Evolutionary conservation across 2,329 filamentous ascomycete genomes (phyloP).

Genomic region (Bipolaris sorokiniana): DNA sequence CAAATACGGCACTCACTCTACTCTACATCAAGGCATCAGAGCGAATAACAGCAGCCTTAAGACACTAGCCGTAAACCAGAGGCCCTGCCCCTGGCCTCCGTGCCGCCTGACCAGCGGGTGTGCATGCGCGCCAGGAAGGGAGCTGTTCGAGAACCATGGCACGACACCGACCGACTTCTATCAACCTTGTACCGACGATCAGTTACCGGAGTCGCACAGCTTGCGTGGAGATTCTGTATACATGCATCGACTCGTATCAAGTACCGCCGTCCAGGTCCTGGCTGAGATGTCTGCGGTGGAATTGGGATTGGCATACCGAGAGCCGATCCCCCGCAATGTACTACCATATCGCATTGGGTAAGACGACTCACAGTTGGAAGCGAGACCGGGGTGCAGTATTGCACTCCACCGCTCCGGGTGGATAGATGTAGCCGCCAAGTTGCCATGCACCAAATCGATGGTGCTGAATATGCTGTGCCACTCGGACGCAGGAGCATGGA

Average conservation of each 20-base stretch:
- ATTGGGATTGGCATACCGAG: constrained; percentile 4
- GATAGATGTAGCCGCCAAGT: neutral
- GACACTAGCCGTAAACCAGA: constrained; percentile 3
- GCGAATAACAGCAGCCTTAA: neutral
- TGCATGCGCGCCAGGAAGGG: constrained; percentile 1
- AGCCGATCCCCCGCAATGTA: constrained; percentile 39
- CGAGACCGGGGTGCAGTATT: constrained; percentile 24
- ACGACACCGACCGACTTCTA: constrained; percentile 10
- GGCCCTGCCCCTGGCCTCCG: constrained; percentile 1
- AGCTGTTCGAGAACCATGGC: constrained; percentile 18
- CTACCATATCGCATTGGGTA: constrained; percentile 28
- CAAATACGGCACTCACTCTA: neutral
- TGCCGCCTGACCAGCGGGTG: constrained; percentile 8
- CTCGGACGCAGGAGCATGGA: neutral
- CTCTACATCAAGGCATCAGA: constrained; percentile 20
- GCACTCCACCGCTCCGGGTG: constrained; percentile 3
- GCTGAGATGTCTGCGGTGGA: neutral
- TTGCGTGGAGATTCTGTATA: neutral
- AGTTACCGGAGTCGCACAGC: neutral
- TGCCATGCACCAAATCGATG: neutral
- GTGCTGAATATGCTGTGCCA: constrained; percentile 5
- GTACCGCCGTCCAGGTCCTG: neutral
- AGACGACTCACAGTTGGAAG: constrained; percentile 17
- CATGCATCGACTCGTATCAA: neutral
- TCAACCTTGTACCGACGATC: constrained; percentile 7